These are phyloP conservation scores for Eutrema salsugineum DNA, from an alignment of 441 rosid species.

Conservation along the genomic window DNA sequence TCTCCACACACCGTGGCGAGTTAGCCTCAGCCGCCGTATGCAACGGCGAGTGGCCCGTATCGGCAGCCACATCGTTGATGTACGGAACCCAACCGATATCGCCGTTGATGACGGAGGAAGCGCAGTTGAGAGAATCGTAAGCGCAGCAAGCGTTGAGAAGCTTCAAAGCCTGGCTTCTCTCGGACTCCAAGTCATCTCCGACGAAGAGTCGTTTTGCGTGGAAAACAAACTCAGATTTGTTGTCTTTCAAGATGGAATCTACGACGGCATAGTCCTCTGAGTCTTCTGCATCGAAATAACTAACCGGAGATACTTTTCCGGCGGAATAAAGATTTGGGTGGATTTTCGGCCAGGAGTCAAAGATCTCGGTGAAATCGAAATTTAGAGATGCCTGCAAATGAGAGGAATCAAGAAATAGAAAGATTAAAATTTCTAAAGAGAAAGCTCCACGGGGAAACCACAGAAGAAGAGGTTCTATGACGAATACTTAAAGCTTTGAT, in stretches of 20 bases:
- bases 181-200: constrained; percentile 19
- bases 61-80: constrained; percentile 45
- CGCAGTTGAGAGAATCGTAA: constrained; percentile 56
- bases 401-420: not conserved
- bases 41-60: constrained; percentile 48
- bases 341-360: constrained; percentile 16
- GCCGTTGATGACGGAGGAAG: constrained; percentile 55
- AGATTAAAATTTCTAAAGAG: not conserved
- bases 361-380: constrained; percentile 27
- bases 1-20: constrained; percentile 58
- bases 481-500: not conserved
- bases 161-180: constrained; percentile 35
- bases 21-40: constrained; percentile 63
- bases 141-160: constrained; percentile 58
- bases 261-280: constrained; percentile 25
- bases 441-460: not conserved
- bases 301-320: constrained; percentile 7
- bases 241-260: constrained; percentile 44
- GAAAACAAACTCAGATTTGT: constrained; percentile 37
- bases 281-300: not conserved
- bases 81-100: constrained; percentile 51
- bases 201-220: constrained; percentile 26
- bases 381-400: constrained; percentile 30
- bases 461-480: not conserved
- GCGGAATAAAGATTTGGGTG: not conserved